Base-by-base conservation (phyloP, 495 filamentous ascomycete genomes). In the Astrothelium subdiscretum region DNA sequence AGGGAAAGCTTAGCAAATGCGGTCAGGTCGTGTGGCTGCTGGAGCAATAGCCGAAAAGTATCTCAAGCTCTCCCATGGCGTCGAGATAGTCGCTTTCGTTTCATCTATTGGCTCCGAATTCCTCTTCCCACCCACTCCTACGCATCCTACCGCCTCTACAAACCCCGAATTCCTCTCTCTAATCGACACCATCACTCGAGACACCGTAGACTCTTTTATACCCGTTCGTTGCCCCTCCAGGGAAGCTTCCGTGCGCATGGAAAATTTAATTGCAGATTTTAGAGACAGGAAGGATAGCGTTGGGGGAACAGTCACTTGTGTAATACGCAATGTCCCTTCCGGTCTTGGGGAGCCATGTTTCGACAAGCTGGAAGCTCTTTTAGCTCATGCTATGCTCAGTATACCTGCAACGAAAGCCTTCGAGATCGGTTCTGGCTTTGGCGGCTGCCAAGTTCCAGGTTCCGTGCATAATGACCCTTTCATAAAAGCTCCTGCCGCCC, bases 351-450 rank as follows among this genome's bases (percentile, higher is more conserved):
- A 98, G 79, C 94, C 94, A 6, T 88, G 84, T 74, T 98, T 98
- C 76, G 91, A 96, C 72, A 97, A 97, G 78, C 80, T 98, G 32
- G 94, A 98, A 75, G 94, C 94, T 24, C 86, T 85, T 74, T 83
- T 98, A 31, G 95, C 86, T 35, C 94, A 97, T 68, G 94, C 91
- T 31, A 97, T 98, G 94, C 85, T 98, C 66, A 91, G 86, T 73
- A 95, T 98, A 72, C 95, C 94, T 12, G 94, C 94, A 5, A 96
- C 92, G 26, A 98, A 98, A 75, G 92, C 88, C 59, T 97, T 98
- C 75, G 92, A 97, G 69, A 87, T 98, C 68, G 94, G 95, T 58
- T 95, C 90, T 59, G 94, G 94, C 22, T 97, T 97, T 73, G 86
- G 83, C 48, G 92, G 92, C 59, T 91, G 87, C 69, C 86, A 91